A percentile compares a stretch with the other conserved stretches of the same genome.
phyloP scores from a whole-genome alignment of 148 eudicot species.

The Euryodendron excelsum region DNA sequence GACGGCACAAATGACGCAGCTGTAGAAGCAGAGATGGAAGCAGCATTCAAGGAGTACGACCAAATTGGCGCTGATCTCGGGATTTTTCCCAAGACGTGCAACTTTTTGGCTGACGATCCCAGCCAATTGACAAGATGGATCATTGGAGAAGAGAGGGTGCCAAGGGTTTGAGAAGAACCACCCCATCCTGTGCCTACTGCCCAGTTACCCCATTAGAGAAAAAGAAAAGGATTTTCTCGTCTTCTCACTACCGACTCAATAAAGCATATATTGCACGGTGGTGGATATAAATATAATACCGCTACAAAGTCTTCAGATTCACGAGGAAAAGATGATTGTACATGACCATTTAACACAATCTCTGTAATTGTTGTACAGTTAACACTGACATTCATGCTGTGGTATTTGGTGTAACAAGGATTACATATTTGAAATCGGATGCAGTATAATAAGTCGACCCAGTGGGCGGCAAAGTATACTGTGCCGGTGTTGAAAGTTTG shows the following conservation, averaged over 20 bases:
- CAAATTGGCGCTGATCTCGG: conserved; percentile 75
- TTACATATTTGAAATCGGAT: not conserved
- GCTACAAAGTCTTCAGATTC: not conserved
- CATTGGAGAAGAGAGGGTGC: conserved; percentile 66
- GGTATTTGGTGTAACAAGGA: not conserved
- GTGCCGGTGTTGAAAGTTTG: too few relatives aligned
- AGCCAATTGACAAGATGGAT: conserved; percentile 78
- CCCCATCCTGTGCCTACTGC: not conserved
- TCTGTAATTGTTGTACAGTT: not conserved
- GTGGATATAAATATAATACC: not conserved
- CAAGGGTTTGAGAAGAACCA: conserved; percentile 21
- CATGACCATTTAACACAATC: not conserved
- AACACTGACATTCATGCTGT: not conserved
- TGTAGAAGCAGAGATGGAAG: conserved; percentile 84
- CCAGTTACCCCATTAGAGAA: too few relatives aligned
- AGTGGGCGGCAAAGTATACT: too few relatives aligned
- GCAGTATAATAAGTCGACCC: too few relatives aligned
- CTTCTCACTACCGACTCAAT: not conserved
- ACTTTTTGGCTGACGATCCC: conserved; percentile 57
- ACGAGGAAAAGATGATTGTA: not conserved
- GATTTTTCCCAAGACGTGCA: conserved; percentile 55
- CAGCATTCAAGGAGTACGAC: conserved; percentile 54
- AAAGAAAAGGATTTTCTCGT: not conserved
- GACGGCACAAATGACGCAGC: conserved; percentile 57
- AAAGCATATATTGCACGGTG: not conserved